Evolutionary conservation across 2,329 filamentous ascomycete genomes (phyloP).

Genomic region (Sclerotinia trifoliorum): DNA sequence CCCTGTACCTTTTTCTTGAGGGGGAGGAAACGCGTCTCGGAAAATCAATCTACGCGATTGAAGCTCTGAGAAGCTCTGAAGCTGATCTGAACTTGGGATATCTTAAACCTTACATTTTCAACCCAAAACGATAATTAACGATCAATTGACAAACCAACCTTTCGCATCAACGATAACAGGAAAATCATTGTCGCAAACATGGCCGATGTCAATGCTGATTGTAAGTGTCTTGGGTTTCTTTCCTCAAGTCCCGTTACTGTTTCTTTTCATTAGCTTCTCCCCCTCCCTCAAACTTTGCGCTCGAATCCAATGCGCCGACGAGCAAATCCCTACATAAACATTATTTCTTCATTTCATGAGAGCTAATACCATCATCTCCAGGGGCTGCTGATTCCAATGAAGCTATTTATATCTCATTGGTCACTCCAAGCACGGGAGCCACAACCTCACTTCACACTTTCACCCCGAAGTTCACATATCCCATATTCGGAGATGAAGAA

Average conservation of each 20-base stretch:
- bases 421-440: conserved; percentile 49
- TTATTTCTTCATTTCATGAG: not conserved
- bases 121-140: not conserved
- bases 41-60: conserved; percentile 32
- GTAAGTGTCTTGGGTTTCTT: conserved; percentile 26
- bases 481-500: conserved; percentile 92
- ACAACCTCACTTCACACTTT: conserved; percentile 66
- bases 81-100: not conserved
- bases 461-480: conserved; percentile 82
- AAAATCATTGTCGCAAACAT: conserved; percentile 25
- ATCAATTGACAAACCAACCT: not conserved
- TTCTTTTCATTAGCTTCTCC: not conserved
- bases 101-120: not conserved
- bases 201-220: conserved; percentile 30
- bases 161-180: conserved; percentile 4
- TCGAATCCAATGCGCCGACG: conserved; percentile 2
- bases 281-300: too few relatives aligned
- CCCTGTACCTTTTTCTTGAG: not conserved
- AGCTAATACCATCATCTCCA: conserved; percentile 23
- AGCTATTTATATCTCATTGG: conserved; percentile 60
- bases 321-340: not conserved
- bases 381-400: conserved; percentile 45
- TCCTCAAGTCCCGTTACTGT: not conserved
- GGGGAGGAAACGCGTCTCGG: conserved; percentile 12
- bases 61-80: conserved; percentile 7